Evolutionary conservation across 305 asterid species (phyloP), one percentile per base, ranked within the genome.

Genomic region (Fraxinus angustifolia): DNA sequence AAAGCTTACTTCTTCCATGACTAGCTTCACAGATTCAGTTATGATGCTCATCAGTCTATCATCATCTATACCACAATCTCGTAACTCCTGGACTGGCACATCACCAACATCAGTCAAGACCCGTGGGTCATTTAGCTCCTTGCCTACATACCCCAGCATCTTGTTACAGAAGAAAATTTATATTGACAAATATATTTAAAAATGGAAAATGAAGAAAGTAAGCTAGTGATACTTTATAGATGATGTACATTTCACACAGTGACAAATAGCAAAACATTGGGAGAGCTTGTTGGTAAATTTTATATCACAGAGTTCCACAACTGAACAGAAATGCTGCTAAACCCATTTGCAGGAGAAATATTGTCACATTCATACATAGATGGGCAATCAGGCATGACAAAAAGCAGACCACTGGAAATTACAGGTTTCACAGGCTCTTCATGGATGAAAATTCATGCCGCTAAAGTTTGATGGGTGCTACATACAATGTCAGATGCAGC

Each of bases 101-200:
- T 96, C 99, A 79, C 99, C 99, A 84, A 91, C 97, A 79, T 94
- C 99, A 0, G 97, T 93, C 82, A 96, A 88, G 90, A 96, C 78
- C 31, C 97, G 87, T 42, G 99, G 97, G 88, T 96, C 99, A 78
- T 83, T 87, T 72, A 96, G 85, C 38, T 93, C 98, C 83, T 94
- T 87, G 40, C 99, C 98, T 96, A 93, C 85, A 86, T 8, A 78
- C 75, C 16, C 40, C 84, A 75, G 76, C 16, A 82, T 38, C 16
- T 62, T 79, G 77, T 81, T 80, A 79, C 3, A 67, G 75, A 42
- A 79, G 19, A 76, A 35, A 77, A 76, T 42, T 34, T 45, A 42
- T 14, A 33, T 26, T 19, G 31, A 50, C 75, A 31, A 8, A 68
- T 12, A 74, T 16, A 40, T 34, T 67, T 26, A 38, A 35, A 3